Evolutionary conservation across 345 rosid genomes (phyloP), one percentile per base, ranked within the genome.

Genomic region (Stellera chamaejasme): DNA sequence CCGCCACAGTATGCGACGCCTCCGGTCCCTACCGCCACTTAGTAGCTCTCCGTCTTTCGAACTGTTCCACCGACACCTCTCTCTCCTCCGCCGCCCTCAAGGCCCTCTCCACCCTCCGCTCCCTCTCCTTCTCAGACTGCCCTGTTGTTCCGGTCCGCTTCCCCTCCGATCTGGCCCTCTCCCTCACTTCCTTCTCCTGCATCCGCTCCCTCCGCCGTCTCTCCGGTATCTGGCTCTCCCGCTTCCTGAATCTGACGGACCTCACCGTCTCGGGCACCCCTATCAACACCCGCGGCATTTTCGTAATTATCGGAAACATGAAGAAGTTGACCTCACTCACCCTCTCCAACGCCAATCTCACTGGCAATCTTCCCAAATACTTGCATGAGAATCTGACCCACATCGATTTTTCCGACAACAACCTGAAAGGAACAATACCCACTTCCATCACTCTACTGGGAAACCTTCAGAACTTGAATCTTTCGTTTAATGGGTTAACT

Each of bases 371-470:
- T 0, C 85, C 95, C 2, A 78, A 62, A 42, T 83, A 79, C 13
- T 54, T 82, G 26, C 74, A 64, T 28, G 10, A n/a, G 2, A 83
- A 78, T 60, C 79, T 82, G 54, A 77, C 89, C 67, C 82, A 75
- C 70, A 59, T 89, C 44, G 97, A 89, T 72, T 75, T 89, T 56
- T 89, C 95, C 0, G 75, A 83, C 6, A 89, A 89, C 43, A 46
- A 43, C 14, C 81, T 89, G 52, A 83, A 60, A 59, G 95, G 97
- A n/a, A 62, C 59, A 3, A 82, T 89, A 65, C 83, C 89, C 70
- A 71, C 77, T 62, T 82, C 97, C 7, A 54, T 89, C 39, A 65
- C 89, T 10, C 56, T 75, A 14, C 84, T 89, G 39, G 75, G 82
- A 23, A 77, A 74, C 39, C 95, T 89, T 10, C 69, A 80, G 66